Evolutionary conservation across 2,329 filamentous ascomycete genomes (phyloP).

Genomic region (Helotiales sp.): DNA sequence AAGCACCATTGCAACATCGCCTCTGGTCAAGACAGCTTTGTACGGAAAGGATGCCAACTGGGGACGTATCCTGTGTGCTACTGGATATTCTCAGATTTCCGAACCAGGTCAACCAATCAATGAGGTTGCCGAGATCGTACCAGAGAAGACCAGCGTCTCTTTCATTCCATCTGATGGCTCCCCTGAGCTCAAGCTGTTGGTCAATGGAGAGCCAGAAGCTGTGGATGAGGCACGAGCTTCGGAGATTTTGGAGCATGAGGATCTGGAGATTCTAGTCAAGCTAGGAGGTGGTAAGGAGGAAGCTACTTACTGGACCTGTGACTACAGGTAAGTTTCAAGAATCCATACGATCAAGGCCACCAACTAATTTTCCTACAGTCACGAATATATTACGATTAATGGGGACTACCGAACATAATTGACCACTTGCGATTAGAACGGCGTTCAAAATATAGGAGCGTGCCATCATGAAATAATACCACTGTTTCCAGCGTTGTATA

Average conservation of each 20-base stretch:
- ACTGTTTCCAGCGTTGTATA: background rate
- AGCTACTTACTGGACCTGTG: slow-evolving; percentile 82
- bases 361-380: slow-evolving; percentile 47
- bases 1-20: slow-evolving; percentile 85
- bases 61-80: slow-evolving; percentile 94
- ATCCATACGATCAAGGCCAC: background rate
- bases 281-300: slow-evolving; percentile 72
- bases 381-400: slow-evolving; percentile 71
- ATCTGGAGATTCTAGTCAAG: slow-evolving; percentile 77
- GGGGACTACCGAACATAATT: slow-evolving; percentile 67
- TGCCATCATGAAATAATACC: background rate
- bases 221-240: slow-evolving; percentile 79
- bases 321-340: slow-evolving; percentile 72
- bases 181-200: slow-evolving; percentile 74
- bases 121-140: slow-evolving; percentile 67
- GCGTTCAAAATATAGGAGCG: slow-evolving; percentile 2
- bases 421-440: background rate
- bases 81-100: slow-evolving; percentile 75
- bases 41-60: slow-evolving; percentile 99
- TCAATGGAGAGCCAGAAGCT: slow-evolving; percentile 78
- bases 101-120: slow-evolving; percentile 61
- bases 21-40: slow-evolving; percentile 94
- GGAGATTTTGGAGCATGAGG: slow-evolving; percentile 77
- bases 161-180: slow-evolving; percentile 81
- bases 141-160: slow-evolving; percentile 75